These are phyloP conservation scores for Annona cherimola DNA, from an alignment of 164 flowering plant species.

Conservation along the genomic window DNA sequence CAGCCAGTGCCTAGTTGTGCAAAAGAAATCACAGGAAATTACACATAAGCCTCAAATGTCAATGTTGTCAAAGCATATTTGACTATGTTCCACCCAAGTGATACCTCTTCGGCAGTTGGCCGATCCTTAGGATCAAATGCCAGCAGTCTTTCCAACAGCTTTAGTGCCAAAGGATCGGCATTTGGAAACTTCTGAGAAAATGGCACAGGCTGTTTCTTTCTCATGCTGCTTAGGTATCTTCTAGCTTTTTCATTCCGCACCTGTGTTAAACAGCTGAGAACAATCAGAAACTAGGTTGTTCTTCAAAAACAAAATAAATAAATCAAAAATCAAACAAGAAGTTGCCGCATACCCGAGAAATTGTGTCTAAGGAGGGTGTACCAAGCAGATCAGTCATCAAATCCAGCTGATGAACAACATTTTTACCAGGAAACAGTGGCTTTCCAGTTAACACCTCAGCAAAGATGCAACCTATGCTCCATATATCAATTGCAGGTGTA, in stretches of 20 bases:
- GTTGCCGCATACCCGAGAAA: slow-evolving; percentile 55
- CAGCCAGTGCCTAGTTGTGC: slow-evolving; percentile 62
- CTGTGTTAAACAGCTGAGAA: slow-evolving; percentile 28
- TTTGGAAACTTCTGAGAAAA: slow-evolving; percentile 81
- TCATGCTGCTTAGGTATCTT: slow-evolving; percentile 80
- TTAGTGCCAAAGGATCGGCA: slow-evolving; percentile 81
- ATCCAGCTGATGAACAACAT: slow-evolving; percentile 96
- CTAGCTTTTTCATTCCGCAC: slow-evolving; percentile 92
- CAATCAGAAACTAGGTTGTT: background rate
- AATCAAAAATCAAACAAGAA: background rate
- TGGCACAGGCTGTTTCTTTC: slow-evolving; percentile 75
- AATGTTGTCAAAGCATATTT: background rate
- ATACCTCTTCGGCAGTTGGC: slow-evolving; percentile 93
- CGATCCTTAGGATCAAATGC: slow-evolving; percentile 97
- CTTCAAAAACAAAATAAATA: background rate
- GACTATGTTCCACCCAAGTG: background rate
- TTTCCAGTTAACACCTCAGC: slow-evolving; percentile 90
- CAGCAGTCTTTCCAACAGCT: slow-evolving; percentile 66
- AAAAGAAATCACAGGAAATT: background rate
- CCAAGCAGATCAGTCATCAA: slow-evolving; percentile 96
- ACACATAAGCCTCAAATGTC: background rate
- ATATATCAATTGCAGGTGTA: slow-evolving; percentile 93
- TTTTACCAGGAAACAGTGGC: slow-evolving; percentile 94
- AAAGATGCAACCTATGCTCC: slow-evolving; percentile 98
- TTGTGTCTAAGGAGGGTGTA: slow-evolving; percentile 80